phyloP scores from a whole-genome alignment of 2,329 filamentous ascomycete genomes.

The Penicillium sp. region DNA sequence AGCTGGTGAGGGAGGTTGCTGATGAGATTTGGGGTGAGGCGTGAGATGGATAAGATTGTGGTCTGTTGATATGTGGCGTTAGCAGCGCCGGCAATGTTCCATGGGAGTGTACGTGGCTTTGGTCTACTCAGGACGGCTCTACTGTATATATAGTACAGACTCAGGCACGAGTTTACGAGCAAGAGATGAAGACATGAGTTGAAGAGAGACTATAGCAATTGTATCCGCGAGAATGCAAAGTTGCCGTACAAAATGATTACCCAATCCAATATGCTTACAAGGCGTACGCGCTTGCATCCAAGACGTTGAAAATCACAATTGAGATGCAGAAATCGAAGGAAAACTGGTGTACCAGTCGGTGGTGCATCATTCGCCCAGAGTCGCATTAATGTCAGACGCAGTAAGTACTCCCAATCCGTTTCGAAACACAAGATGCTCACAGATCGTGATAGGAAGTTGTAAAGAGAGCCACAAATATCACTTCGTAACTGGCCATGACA shows the following conservation, averaged over 20 bases:
- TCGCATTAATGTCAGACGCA: neutral
- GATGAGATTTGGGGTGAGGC: slow-evolving; percentile 62
- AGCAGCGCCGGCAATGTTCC: too few relatives aligned
- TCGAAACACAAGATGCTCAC: neutral
- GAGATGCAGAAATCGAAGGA: neutral
- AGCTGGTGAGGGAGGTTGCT: slow-evolving; percentile 66
- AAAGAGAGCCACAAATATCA: neutral
- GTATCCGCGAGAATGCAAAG: neutral
- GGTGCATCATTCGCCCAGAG: too few relatives aligned
- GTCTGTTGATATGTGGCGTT: too few relatives aligned
- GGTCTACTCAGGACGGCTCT: slow-evolving; percentile 9
- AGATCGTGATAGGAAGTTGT: neutral
- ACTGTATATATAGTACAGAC: neutral
- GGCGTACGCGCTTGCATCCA: neutral
- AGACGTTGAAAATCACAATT: neutral
- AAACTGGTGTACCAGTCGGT: neutral
- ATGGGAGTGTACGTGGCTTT: neutral
- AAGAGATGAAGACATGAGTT: neutral
- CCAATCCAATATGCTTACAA: neutral
- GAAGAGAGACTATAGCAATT: neutral
- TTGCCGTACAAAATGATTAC: neutral
- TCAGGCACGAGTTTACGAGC: neutral
- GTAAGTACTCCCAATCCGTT: neutral
- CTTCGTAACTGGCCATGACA: neutral
- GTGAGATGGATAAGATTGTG: slow-evolving; percentile 7